A percentile compares a stretch with the other conserved stretches of the same genome.
These are phyloP conservation scores for Lachancea kluyveri DNA, from an alignment of 805 yeast species.

Conservation along the genomic window DNA sequence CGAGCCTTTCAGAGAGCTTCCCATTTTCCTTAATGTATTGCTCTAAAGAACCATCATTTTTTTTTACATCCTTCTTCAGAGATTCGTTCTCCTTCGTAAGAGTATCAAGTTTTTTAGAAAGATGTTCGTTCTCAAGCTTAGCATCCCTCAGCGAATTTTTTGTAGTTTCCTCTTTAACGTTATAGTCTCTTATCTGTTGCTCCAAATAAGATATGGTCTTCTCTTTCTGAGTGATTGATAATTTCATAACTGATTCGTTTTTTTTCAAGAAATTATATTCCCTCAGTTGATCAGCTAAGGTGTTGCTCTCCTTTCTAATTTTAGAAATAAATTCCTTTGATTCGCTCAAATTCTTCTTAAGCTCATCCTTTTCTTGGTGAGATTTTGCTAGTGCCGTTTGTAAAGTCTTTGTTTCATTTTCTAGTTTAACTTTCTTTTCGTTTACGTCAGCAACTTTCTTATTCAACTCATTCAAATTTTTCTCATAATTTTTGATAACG, in stretches of 20 bases:
- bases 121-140: slow-evolving; percentile 29
- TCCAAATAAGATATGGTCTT: slow-evolving; percentile 35
- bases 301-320: slow-evolving; percentile 15
- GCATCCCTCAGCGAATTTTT: slow-evolving; percentile 25
- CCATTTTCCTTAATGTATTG: slow-evolving; percentile 36
- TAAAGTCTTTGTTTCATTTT: slow-evolving; percentile 17
- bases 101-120: slow-evolving; percentile 25
- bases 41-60: slow-evolving; percentile 33
- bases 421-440: slow-evolving; percentile 8
- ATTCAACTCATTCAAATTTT: slow-evolving; percentile 9
- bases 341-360: slow-evolving; percentile 11
- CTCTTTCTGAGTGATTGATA: slow-evolving; percentile 30
- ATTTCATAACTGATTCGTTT: slow-evolving; percentile 16
- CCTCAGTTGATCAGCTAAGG: slow-evolving; percentile 15
- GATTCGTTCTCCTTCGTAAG: slow-evolving; percentile 35
- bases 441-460: slow-evolving; percentile 4
- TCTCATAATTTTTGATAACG: slow-evolving; percentile 19
- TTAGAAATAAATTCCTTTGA: slow-evolving; percentile 12
- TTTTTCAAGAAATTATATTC: slow-evolving; percentile 17
- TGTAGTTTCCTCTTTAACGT: slow-evolving; percentile 21
- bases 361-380: slow-evolving; percentile 15
- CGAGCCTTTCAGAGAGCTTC: slow-evolving; percentile 35
- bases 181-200: slow-evolving; percentile 36
- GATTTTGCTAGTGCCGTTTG: slow-evolving; percentile 15
- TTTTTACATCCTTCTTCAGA: slow-evolving; percentile 34